Percentiles rank a stretch among this genome's conserved stretches.
These are phyloP conservation scores for Lepidium sativum DNA, from an alignment of 345 rosid species.

Conservation along the genomic window DNA sequence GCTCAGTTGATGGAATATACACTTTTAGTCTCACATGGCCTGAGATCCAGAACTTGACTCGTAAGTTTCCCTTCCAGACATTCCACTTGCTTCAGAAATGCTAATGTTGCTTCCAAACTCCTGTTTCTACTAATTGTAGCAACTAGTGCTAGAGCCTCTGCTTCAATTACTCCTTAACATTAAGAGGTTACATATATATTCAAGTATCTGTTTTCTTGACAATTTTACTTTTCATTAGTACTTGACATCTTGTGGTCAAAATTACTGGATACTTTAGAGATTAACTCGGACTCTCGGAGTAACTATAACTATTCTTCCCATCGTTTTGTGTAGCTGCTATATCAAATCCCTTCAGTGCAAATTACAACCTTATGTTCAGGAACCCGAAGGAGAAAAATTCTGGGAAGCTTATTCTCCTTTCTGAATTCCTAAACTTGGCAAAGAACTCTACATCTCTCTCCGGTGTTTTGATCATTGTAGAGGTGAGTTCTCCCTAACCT, in stretches of 20 bases:
- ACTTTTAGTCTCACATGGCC: too few species aligned
- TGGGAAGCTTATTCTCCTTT: conserved; percentile 40
- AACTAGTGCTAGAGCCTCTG: neutral
- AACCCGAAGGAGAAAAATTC: conserved; percentile 41
- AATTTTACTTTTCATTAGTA: too few species aligned
- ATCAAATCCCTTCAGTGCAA: conserved; percentile 34
- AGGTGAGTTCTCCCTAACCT: conserved; percentile 41
- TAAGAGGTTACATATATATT: too few species aligned
- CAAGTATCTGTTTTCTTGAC: too few species aligned
- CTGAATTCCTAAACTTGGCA: conserved; percentile 55
- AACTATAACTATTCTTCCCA: neutral
- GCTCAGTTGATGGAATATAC: too few species aligned
- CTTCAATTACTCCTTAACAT: neutral
- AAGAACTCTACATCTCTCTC: conserved; percentile 44
- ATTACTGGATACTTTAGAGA: neutral
- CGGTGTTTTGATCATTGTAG: conserved; percentile 64
- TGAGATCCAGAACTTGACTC: too few species aligned
- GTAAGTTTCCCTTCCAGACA: too few species aligned
- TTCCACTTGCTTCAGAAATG: neutral
- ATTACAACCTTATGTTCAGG: conserved; percentile 31
- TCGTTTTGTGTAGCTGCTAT: conserved; percentile 41
- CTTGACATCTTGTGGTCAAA: too few species aligned
- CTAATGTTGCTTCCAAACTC: neutral
- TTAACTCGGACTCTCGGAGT: neutral
- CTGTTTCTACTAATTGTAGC: neutral